These are phyloP conservation scores for Eucalyptus curtisii DNA, from an alignment of 345 rosid genomes.

Conservation along the genomic window DNA sequence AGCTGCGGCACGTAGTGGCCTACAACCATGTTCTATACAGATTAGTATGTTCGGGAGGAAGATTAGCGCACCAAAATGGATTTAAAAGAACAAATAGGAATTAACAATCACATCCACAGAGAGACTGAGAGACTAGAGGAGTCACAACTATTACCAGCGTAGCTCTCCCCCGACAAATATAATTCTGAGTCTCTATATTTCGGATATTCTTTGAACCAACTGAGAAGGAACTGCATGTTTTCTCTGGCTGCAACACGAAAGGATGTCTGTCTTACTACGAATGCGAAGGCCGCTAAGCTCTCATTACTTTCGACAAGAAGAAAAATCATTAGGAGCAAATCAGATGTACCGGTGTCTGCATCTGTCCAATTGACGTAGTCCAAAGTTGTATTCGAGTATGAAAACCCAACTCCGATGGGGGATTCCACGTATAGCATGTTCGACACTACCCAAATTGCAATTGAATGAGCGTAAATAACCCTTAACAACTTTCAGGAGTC, in stretches of 20 bases:
- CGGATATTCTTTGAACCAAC: background rate
- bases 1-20: slow-evolving; percentile 30
- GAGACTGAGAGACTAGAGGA: background rate
- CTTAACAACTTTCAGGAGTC: background rate
- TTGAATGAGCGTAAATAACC: background rate
- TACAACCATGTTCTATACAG: background rate
- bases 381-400: slow-evolving; percentile 15
- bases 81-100: background rate
- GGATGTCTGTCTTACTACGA: background rate
- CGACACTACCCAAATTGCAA: background rate
- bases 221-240: background rate
- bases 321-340: background rate
- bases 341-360: background rate
- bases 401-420: slow-evolving; percentile 17
- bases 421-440: slow-evolving; percentile 19
- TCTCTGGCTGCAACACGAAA: background rate
- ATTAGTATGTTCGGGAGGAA: background rate
- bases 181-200: background rate
- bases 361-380: slow-evolving; percentile 7
- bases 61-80: background rate
- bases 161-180: background rate
- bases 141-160: background rate
- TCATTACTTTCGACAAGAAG: background rate
- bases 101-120: background rate
- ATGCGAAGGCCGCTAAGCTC: background rate